These are phyloP conservation scores for Diversispora eburnea DNA, from an alignment of 192 early-diverging fungal species.

Conservation along the genomic window DNA sequence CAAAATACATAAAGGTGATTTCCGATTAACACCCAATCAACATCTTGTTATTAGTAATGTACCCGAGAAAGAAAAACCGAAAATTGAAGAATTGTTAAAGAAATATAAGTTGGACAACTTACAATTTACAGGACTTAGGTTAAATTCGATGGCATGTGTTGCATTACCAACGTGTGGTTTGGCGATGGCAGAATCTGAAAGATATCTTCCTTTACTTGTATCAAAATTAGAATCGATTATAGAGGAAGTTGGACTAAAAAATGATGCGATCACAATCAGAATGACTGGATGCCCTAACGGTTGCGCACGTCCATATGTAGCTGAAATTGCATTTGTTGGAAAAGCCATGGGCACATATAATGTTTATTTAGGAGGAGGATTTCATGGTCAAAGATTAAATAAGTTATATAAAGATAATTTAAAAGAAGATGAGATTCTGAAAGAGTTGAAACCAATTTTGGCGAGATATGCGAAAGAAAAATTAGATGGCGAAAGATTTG, in stretches of 20 bases:
- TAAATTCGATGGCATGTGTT: conserved; percentile 94
- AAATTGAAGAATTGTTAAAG: conserved; percentile 66
- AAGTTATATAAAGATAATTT: conserved; percentile 90
- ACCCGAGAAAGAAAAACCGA: conserved; percentile 63
- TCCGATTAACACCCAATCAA: conserved; percentile 91
- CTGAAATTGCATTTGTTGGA: conserved; percentile 93
- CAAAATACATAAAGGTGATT: conserved; percentile 66
- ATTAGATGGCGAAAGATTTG: conserved; percentile 78
- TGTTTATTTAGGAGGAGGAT: conserved; percentile 89
- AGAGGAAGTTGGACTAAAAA: conserved; percentile 74
- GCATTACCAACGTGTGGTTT: conserved; percentile 92
- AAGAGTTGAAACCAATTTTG: conserved; percentile 73
- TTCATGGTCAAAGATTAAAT: conserved; percentile 80
- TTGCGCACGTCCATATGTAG: conserved; percentile 90
- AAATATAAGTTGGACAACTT: conserved; percentile 82
- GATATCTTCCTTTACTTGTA: conserved; percentile 86
- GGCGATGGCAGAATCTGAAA: conserved; percentile 97
- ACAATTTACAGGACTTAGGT: conserved; percentile 70
- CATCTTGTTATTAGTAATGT: conserved; percentile 83
- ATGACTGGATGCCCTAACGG: conserved; percentile 99
- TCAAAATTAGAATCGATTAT: conserved; percentile 73
- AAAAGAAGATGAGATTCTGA: conserved; percentile 84
- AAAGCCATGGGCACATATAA: conserved; percentile 95
- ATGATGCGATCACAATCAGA: conserved; percentile 90
- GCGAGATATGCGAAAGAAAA: conserved; percentile 73